Conservation (phyloP, 2,329 filamentous ascomycete genomes). For the Allantophomopsis lycopodina region DNA sequence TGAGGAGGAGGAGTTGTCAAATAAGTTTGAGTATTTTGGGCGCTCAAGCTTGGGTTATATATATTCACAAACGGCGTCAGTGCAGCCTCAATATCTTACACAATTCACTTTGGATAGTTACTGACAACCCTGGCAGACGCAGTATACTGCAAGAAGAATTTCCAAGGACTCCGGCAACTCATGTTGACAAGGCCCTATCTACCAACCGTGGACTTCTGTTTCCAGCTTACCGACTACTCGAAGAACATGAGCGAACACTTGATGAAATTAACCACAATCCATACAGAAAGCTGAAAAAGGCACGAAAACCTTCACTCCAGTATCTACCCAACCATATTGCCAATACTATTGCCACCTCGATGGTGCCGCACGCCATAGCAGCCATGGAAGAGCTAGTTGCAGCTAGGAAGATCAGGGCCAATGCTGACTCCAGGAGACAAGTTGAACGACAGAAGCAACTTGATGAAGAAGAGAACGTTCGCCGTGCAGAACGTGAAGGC, state of each 20-base stretch:
- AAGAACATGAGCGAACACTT: too few relatives aligned
- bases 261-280: too few relatives aligned
- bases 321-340: constrained; percentile 11
- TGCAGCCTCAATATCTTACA: not conserved
- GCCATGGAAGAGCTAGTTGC: constrained; percentile 25
- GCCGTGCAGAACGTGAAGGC: constrained; percentile 29
- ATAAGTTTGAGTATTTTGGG: constrained; percentile 17
- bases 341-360: constrained; percentile 4
- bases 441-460: constrained; percentile 25
- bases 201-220: constrained; percentile 16
- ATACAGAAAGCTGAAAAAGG: constrained; percentile 17
- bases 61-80: constrained; percentile 5
- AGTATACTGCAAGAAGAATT: constrained; percentile 19
- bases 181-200: constrained; percentile 21
- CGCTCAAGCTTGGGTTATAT: constrained; percentile 9
- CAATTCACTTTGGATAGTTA: not conserved
- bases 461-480: constrained; percentile 26
- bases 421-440: constrained; percentile 17
- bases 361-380: not conserved
- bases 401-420: constrained; percentile 18
- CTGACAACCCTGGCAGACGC: constrained; percentile 4
- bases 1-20: constrained; percentile 20
- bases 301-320: constrained; percentile 9
- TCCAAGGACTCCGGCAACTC: constrained; percentile 19
- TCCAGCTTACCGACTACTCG: not conserved